These are phyloP conservation scores for Chlorella vulgaris DNA, from an alignment of 139 green algal species.

Conservation along the genomic window DNA sequence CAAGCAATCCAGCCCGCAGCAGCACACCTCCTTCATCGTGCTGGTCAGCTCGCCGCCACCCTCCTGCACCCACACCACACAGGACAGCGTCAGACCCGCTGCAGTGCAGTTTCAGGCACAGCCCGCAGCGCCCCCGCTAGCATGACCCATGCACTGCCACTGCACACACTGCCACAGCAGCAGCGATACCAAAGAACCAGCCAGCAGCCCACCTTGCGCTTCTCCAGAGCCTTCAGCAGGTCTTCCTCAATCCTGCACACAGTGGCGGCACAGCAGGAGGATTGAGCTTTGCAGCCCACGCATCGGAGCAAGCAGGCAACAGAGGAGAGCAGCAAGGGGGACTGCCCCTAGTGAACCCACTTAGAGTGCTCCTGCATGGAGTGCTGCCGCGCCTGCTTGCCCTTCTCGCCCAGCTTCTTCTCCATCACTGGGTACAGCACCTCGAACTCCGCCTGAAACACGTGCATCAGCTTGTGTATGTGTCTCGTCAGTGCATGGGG, in stretches of 20 bases:
- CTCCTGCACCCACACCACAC: slow-evolving; percentile 10
- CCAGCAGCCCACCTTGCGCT: slow-evolving; percentile 19
- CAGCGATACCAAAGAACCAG: too few species aligned
- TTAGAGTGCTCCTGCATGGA: slow-evolving; percentile 9
- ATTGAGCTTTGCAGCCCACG: neutral
- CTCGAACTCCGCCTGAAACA: slow-evolving; percentile 25
- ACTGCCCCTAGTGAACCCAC: neutral
- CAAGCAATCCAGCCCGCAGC: too few species aligned
- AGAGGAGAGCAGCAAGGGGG: too few species aligned
- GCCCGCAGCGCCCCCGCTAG: too few species aligned
- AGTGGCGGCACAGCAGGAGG: neutral
- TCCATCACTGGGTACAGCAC: slow-evolving; percentile 38
- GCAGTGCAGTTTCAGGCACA: neutral
- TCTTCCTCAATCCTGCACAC: slow-evolving; percentile 7
- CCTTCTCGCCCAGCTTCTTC: slow-evolving; percentile 22
- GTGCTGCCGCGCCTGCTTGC: slow-evolving; percentile 1
- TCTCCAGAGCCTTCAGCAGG: slow-evolving; percentile 32
- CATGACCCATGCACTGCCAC: too few species aligned
- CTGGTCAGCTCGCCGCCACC: slow-evolving; percentile 26
- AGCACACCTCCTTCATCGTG: slow-evolving; percentile 24
- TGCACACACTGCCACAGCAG: too few species aligned
- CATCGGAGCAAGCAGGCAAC: too few species aligned
- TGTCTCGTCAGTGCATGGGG: neutral
- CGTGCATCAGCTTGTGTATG: neutral
- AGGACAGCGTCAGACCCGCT: neutral